Evolutionary conservation across 2,329 filamentous ascomycete genomes (phyloP).

Genomic region (Aspergillus fumigatiaffinis): DNA sequence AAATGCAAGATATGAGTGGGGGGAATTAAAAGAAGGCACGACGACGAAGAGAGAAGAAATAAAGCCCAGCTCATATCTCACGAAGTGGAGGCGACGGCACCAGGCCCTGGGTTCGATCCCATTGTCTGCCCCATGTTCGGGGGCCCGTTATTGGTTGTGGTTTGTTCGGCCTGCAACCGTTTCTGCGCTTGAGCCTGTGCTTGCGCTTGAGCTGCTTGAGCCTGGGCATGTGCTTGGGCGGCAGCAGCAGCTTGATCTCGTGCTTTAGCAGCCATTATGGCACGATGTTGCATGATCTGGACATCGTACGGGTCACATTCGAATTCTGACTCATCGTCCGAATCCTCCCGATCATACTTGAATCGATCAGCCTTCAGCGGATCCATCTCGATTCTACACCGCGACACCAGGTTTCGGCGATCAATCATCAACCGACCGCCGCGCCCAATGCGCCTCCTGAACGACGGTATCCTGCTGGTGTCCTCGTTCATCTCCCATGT

Average conservation of each 20-base stretch:
- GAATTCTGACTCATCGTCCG: constrained; percentile 71
- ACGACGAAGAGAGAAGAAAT: constrained; percentile 15
- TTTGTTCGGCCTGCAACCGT: constrained; percentile 35
- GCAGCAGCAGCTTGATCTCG: constrained; percentile 41
- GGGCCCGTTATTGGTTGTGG: constrained; percentile 23
- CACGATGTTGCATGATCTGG: constrained; percentile 54
- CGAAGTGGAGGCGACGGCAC: constrained; percentile 23
- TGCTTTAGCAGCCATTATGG: constrained; percentile 45
- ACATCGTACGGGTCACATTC: constrained; percentile 66
- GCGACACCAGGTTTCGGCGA: constrained; percentile 64
- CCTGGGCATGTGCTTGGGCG: constrained; percentile 41
- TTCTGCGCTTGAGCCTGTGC: constrained; percentile 34
- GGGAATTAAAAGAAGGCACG: constrained; percentile 13
- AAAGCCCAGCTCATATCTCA: constrained; percentile 27
- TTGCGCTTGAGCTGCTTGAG: constrained; percentile 39
- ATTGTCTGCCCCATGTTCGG: constrained; percentile 20
- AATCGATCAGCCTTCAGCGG: constrained; percentile 63
- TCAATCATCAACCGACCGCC: constrained; percentile 86
- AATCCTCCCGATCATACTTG: constrained; percentile 84
- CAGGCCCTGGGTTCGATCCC: constrained; percentile 29
- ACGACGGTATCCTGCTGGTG: constrained; percentile 56
- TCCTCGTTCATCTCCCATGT: constrained; percentile 43
- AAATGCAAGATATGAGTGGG: constrained; percentile 26
- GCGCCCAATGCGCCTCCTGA: constrained; percentile 78
- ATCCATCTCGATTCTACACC: constrained; percentile 44